Evolutionary conservation across 768 basidiomycete species (phyloP).

Genomic region (Sarcomyxa edulis): DNA sequence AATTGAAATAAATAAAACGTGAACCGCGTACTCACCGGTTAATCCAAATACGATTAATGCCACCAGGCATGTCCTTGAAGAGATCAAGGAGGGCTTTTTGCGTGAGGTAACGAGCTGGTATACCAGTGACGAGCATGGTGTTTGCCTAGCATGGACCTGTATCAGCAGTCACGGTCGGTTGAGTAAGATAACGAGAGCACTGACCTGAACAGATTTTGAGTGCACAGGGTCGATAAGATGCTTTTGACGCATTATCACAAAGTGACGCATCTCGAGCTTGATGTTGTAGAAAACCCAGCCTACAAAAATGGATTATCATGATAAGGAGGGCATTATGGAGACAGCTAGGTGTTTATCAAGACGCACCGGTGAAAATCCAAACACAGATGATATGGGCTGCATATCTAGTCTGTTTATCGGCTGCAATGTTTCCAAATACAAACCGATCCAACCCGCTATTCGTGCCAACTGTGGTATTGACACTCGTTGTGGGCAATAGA

Average conservation of each 20-base stretch:
- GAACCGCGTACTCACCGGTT: slow-evolving; percentile 64
- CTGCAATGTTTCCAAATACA: slow-evolving; percentile 74
- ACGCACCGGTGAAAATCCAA: slow-evolving; percentile 75
- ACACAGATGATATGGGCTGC: slow-evolving; percentile 75
- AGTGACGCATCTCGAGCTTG: slow-evolving; percentile 73
- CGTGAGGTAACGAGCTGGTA: slow-evolving; percentile 74
- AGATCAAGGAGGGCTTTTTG: slow-evolving; percentile 60
- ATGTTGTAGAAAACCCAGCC: slow-evolving; percentile 88
- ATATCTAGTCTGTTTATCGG: slow-evolving; percentile 49
- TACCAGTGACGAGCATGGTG: slow-evolving; percentile 87
- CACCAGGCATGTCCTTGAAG: slow-evolving; percentile 85
- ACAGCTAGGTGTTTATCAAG: background rate
- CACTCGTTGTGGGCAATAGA: slow-evolving; percentile 70
- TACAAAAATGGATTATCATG: slow-evolving; percentile 25
- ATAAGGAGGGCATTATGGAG: slow-evolving; percentile 1
- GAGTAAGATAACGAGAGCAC: no score
- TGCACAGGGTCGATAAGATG: slow-evolving; percentile 75
- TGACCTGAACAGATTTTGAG: slow-evolving; percentile 71
- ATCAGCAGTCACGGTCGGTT: no score
- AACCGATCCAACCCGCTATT: slow-evolving; percentile 62
- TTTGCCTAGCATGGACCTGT: no score
- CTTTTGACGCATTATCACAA: slow-evolving; percentile 73
- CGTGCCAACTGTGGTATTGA: slow-evolving; percentile 38
- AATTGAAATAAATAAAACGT: background rate
- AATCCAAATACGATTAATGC: slow-evolving; percentile 88